A percentile compares a stretch with the other conserved stretches of the same genome.
Conservation (phyloP, 164 flowering plant genomes). For the Kingdonia uniflora region DNA sequence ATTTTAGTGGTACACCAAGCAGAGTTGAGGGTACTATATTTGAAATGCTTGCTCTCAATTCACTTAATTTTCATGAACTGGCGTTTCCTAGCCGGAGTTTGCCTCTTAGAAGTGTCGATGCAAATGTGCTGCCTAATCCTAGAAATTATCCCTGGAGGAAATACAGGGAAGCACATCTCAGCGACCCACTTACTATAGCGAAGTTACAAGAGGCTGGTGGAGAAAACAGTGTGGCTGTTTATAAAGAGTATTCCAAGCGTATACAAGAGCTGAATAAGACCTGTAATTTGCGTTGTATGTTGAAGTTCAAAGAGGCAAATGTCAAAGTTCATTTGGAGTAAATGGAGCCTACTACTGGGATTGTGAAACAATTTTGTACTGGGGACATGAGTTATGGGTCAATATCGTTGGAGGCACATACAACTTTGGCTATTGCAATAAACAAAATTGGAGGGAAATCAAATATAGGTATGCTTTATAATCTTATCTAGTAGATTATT, state of each 20-base stretch:
- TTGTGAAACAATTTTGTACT: conserved; percentile 88
- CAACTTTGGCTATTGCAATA: too few species aligned
- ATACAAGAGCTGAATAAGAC: too few species aligned
- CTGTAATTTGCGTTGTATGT: too few species aligned
- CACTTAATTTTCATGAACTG: conserved; percentile 73
- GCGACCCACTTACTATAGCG: conserved; percentile 93
- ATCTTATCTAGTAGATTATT: too few species aligned
- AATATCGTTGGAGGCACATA: too few species aligned
- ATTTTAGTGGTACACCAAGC: too few species aligned
- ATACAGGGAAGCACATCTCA: conserved; percentile 81
- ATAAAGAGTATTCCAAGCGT: too few species aligned
- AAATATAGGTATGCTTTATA: too few species aligned
- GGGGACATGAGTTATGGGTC: conserved; percentile 99
- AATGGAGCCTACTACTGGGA: conserved; percentile 89
- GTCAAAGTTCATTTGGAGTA: conserved; percentile 71
- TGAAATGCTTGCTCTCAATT: conserved; percentile 85
- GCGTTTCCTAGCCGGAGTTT: conserved; percentile 76
- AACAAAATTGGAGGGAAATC: too few species aligned
- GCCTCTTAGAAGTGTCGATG: conserved; percentile 87
- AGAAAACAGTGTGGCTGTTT: conserved; percentile 72
- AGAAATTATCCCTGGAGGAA: conserved; percentile 99
- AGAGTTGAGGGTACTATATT: too few species aligned
- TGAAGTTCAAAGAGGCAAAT: too few species aligned
- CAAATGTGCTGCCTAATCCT: conserved; percentile 89
- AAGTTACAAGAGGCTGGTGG: conserved; percentile 85